Percentiles rank a stretch among this genome's conserved stretches.
Evolutionary conservation across 768 basidiomycete genomes (phyloP).

Genomic region (Phaffia tasmanica): DNA sequence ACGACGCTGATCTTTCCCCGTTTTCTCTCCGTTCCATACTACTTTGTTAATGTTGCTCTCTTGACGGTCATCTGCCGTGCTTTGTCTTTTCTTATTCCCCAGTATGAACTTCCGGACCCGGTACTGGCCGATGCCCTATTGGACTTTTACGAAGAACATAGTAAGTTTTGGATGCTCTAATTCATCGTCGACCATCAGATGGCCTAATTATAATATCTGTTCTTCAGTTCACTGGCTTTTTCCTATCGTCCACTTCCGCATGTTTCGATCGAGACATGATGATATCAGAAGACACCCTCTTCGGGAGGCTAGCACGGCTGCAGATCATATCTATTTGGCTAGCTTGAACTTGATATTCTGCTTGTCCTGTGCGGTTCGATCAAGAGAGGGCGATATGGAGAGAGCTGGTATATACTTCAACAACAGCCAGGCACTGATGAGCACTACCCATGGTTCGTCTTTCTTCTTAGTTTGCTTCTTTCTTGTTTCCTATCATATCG

Average conservation of each 20-base stretch:
- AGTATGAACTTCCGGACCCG: slow-evolving; percentile 11
- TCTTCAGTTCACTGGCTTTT: neutral
- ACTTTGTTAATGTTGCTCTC: neutral
- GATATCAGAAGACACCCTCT: neutral
- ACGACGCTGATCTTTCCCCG: neutral
- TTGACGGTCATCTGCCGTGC: neutral
- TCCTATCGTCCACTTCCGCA: slow-evolving; percentile 10
- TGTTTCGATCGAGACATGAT: neutral
- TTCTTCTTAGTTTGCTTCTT: neutral
- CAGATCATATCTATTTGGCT: slow-evolving; percentile 17
- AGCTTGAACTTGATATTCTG: slow-evolving; percentile 13
- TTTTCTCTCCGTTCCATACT: neutral
- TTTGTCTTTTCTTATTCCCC: neutral
- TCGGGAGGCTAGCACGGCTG: neutral
- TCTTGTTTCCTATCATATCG: no score
- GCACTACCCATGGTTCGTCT: slow-evolving; percentile 10
- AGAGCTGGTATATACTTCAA: slow-evolving; percentile 4
- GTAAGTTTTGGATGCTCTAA: neutral
- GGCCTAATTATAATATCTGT: neutral
- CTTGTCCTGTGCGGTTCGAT: slow-evolving; percentile 13
- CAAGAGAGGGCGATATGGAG: neutral
- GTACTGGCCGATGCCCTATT: neutral
- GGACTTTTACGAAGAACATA: slow-evolving; percentile 3
- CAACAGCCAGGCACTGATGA: slow-evolving; percentile 1
- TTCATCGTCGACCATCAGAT: neutral